These are phyloP conservation scores for Cladosporium sp. DNA, from an alignment of 2,329 filamentous ascomycete species.

Conservation along the genomic window DNA sequence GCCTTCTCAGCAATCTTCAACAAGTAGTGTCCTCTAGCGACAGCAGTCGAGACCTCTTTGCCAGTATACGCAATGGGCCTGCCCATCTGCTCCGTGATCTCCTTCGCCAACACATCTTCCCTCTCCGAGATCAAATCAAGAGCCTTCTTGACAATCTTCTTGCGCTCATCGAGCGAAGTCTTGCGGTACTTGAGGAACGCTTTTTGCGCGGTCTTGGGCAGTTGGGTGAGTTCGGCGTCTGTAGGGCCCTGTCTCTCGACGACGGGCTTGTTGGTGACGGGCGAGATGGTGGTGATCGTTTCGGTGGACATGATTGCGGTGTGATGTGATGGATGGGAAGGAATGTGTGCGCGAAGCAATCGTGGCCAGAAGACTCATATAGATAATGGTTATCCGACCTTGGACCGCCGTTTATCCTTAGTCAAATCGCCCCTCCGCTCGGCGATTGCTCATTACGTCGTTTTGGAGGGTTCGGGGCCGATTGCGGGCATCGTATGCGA, in stretches of 20 bases:
- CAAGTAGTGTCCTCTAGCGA: constrained; percentile 82
- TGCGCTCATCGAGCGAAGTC: constrained; percentile 72
- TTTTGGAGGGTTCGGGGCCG: neutral
- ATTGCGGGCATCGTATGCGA: neutral
- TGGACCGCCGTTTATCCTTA: neutral
- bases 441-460: constrained; percentile 10
- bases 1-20: constrained; percentile 78
- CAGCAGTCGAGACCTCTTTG: constrained; percentile 80
- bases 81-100: constrained; percentile 94
- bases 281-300: constrained; percentile 78
- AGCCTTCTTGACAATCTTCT: constrained; percentile 78
- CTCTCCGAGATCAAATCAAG: constrained; percentile 68
- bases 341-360: neutral
- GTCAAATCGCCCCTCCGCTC: constrained; percentile 3
- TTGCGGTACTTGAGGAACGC: constrained; percentile 77
- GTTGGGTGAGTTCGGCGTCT: constrained; percentile 64
- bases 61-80: constrained; percentile 84
- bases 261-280: constrained; percentile 81
- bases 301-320: constrained; percentile 52
- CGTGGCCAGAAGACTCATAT: neutral
- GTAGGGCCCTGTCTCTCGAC: constrained; percentile 76
- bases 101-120: constrained; percentile 77
- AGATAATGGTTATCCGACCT: neutral
- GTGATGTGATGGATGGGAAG: neutral
- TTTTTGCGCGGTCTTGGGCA: constrained; percentile 71